Conservation (phyloP, 1,284 basidiomycete genomes). For the Trichosporon faecale region DNA sequence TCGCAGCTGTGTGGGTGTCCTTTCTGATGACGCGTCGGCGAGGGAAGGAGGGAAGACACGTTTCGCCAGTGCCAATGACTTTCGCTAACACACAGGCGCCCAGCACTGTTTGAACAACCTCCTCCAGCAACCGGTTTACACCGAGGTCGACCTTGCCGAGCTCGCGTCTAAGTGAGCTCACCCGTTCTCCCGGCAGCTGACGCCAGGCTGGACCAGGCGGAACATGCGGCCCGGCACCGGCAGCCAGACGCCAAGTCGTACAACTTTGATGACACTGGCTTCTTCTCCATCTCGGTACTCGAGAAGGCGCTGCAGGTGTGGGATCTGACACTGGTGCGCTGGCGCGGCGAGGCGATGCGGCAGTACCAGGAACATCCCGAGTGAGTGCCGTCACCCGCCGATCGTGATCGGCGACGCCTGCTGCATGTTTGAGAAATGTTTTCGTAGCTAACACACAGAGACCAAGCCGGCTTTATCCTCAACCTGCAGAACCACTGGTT, state of each 20-base stretch:
- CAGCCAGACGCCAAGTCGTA: conserved; percentile 56
- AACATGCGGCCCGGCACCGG: conserved; percentile 45
- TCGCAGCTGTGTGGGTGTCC: conserved; percentile 46
- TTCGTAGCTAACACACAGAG: conserved; percentile 55
- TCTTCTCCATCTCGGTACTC: conserved; percentile 62
- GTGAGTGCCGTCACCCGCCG: conserved; percentile 54
- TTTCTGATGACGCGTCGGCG: neutral
- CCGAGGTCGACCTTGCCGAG: conserved; percentile 77
- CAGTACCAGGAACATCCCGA: conserved; percentile 72
- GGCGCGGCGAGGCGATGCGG: conserved; percentile 79
- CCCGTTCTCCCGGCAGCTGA: conserved; percentile 46
- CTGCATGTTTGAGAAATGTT: no score
- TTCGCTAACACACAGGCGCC: conserved; percentile 40
- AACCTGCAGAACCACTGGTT: conserved; percentile 88
- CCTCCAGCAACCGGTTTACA: conserved; percentile 58
- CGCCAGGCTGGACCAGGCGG: conserved; percentile 54
- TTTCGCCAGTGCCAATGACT: no score
- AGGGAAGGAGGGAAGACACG: neutral
- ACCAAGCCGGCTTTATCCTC: conserved; percentile 81
- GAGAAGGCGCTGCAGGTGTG: conserved; percentile 69
- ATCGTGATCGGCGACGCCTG: neutral
- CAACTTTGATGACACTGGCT: conserved; percentile 92
- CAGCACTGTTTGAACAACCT: conserved; percentile 56
- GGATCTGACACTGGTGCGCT: conserved; percentile 74
- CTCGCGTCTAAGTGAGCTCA: conserved; percentile 65